Conservation (phyloP, 225 moss, liverwort and hornwort genomes). For the Marchantia polymorpha region DNA sequence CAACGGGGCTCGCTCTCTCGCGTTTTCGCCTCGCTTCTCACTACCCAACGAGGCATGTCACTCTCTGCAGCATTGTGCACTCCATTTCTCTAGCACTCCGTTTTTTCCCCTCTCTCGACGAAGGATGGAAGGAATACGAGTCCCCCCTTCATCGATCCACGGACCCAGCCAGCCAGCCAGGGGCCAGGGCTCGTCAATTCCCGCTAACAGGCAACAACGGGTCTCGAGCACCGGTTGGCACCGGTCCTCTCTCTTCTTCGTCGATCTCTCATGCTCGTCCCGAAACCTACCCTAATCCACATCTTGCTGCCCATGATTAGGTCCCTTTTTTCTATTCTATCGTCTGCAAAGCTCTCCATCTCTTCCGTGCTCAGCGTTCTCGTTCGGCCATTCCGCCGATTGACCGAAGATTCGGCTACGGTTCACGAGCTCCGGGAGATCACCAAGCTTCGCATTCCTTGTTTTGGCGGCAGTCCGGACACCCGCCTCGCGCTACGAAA, state of each 20-base stretch:
- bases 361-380: neutral
- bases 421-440: neutral
- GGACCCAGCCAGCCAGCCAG: neutral
- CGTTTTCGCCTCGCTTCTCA: neutral
- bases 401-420: neutral
- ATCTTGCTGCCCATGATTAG: neutral
- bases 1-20: constrained; percentile 9
- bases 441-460: too few species aligned
- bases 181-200: neutral
- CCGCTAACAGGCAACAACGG: neutral
- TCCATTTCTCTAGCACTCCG: neutral
- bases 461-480: too few species aligned
- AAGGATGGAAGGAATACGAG: neutral
- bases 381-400: neutral
- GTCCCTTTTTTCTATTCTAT: neutral
- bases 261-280: neutral
- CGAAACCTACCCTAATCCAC: constrained; percentile 8
- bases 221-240: neutral
- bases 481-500: too few species aligned
- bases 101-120: neutral
- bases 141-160: neutral
- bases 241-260: neutral
- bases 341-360: too few species aligned
- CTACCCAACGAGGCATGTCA: constrained; percentile 1
- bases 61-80: neutral